Percentiles rank a stretch among this genome's conserved stretches.
phyloP scores from a whole-genome alignment of 1,139 yeast species.

The Lodderomyces pseudojiufengensis region DNA sequence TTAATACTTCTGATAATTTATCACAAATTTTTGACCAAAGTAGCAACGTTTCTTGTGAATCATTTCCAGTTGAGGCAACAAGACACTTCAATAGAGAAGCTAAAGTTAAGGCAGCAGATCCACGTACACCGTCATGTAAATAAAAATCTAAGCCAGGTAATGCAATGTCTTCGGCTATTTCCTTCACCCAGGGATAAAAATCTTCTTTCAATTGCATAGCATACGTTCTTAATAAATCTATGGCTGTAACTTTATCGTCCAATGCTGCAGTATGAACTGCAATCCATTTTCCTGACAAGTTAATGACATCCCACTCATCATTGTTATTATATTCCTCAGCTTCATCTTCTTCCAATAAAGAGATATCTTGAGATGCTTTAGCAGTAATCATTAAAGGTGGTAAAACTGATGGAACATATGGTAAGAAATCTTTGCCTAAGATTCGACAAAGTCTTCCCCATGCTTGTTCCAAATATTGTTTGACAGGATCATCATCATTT shows the following conservation, averaged over 20 bases:
- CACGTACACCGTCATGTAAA: conserved; percentile 91
- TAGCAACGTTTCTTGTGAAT: conserved; percentile 54
- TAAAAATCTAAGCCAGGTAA: conserved; percentile 88
- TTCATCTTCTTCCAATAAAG: conserved; percentile 84
- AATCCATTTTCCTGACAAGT: conserved; percentile 84
- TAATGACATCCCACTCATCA: conserved; percentile 95
- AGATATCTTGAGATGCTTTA: conserved; percentile 83
- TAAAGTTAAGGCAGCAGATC: conserved; percentile 79
- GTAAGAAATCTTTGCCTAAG: conserved; percentile 80
- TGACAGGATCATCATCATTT: conserved; percentile 79
- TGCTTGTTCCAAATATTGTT: conserved; percentile 84
- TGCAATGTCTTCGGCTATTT: conserved; percentile 73
- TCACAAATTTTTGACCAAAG: conserved; percentile 73
- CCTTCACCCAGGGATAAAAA: conserved; percentile 80
- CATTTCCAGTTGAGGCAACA: conserved; percentile 58
- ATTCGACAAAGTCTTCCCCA: conserved; percentile 94
- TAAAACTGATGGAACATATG: conserved; percentile 82
- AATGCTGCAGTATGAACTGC: conserved; percentile 91
- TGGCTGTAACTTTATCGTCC: conserved; percentile 90
- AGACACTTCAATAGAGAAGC: conserved; percentile 72
- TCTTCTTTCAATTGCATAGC: conserved; percentile 80
- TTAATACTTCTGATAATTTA: conserved; percentile 65
- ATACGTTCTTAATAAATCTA: conserved; percentile 83
- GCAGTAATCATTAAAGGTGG: conserved; percentile 87
- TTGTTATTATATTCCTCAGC: conserved; percentile 76